Percentiles rank a stretch among this genome's conserved stretches.
Evolutionary conservation across 75 land plant genomes (phyloP).

Genomic region (Sequoiadendron giganteum): DNA sequence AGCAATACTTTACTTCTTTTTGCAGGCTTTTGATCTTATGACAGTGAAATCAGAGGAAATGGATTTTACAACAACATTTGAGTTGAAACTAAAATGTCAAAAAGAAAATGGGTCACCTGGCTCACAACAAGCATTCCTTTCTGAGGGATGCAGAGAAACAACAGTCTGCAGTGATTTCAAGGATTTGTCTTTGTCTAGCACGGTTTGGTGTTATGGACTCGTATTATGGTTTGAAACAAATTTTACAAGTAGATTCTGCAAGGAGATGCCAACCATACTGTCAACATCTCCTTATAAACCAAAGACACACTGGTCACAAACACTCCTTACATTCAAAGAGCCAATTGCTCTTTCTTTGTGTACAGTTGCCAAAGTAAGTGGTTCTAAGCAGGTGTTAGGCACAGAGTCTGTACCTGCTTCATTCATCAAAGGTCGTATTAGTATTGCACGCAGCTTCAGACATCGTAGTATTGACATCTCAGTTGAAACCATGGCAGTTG

Average conservation of each 20-base stretch:
- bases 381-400: constrained; percentile 25
- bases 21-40: constrained; percentile 77
- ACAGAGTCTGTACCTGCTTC: constrained; percentile 49
- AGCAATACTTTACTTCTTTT: not conserved
- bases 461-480: constrained; percentile 94
- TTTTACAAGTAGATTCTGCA: constrained; percentile 83
- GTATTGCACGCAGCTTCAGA: constrained; percentile 65
- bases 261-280: constrained; percentile 57
- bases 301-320: constrained; percentile 94
- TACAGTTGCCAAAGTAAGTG: constrained; percentile 13
- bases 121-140: not conserved
- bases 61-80: constrained; percentile 75
- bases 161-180: constrained; percentile 1
- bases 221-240: constrained; percentile 95
- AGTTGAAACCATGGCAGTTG: constrained; percentile 54
- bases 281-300: constrained; percentile 86
- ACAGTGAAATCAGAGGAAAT: constrained; percentile 69
- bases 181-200: constrained; percentile 9
- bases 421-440: constrained; percentile 55
- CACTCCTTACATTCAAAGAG: constrained; percentile 81
- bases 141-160: not conserved
- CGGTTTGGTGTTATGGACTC: constrained; percentile 74
- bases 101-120: not conserved
- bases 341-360: constrained; percentile 61
- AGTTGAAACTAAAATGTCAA: constrained; percentile 37